A percentile compares a stretch with the other conserved stretches of the same genome.
Conservation (phyloP, 257 asterid genomes). For the Nicotiana noctiflora region DNA sequence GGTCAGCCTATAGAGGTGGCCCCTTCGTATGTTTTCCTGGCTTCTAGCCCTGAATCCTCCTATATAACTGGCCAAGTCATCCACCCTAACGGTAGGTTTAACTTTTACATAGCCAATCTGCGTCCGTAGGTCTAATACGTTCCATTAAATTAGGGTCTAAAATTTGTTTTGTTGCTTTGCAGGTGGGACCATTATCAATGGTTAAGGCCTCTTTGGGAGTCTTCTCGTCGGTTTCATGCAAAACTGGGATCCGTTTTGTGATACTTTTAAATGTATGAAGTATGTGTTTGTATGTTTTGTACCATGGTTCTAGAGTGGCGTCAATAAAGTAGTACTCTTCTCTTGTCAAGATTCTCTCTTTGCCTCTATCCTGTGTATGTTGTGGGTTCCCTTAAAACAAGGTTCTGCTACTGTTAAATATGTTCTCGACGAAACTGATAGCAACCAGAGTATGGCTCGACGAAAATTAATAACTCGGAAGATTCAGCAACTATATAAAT, state of each 20-base stretch:
- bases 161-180: neutral
- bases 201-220: constrained; percentile 2
- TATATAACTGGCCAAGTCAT: constrained; percentile 63
- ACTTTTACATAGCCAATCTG: neutral
- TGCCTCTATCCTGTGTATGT: neutral
- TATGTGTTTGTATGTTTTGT: neutral
- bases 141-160: neutral
- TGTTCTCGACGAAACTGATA: neutral
- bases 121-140: neutral
- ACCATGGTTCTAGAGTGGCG: neutral
- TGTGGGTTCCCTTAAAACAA: neutral
- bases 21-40: constrained; percentile 62
- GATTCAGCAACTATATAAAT: too few relatives aligned
- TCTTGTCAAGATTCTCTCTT: neutral
- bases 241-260: neutral
- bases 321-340: neutral
- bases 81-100: constrained; percentile 55
- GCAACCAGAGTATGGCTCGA: neutral
- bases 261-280: neutral
- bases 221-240: neutral
- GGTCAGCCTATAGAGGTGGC: constrained; percentile 78
- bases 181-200: constrained; percentile 54
- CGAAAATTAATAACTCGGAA: too few relatives aligned
- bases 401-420: neutral
- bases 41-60: constrained; percentile 50